Conservation (phyloP, 2,329 filamentous ascomycete species). For the Massarina eburnea region DNA sequence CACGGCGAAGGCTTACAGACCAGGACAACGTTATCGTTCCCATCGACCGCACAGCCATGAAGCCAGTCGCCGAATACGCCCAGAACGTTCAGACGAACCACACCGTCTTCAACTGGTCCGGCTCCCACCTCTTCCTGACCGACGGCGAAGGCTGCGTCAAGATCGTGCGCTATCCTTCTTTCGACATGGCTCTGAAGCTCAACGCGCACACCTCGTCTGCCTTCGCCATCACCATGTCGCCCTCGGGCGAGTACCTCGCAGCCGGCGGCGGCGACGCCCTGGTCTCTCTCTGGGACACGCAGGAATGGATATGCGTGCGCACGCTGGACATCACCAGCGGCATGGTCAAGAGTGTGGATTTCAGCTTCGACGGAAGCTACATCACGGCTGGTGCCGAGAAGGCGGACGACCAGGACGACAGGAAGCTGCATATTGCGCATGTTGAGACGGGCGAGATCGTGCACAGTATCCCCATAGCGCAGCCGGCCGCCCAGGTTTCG, state of each 20-base stretch:
- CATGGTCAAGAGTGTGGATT: constrained; percentile 71
- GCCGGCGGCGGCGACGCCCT: constrained; percentile 75
- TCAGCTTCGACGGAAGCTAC: constrained; percentile 77
- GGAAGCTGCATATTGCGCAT: constrained; percentile 67
- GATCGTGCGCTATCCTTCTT: constrained; percentile 57
- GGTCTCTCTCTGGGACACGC: constrained; percentile 76
- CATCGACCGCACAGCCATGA: constrained; percentile 61
- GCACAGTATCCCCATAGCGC: constrained; percentile 69
- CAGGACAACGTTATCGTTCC: constrained; percentile 65
- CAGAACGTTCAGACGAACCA: constrained; percentile 70
- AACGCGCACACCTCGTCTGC: constrained; percentile 75
- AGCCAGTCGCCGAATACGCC: constrained; percentile 60
- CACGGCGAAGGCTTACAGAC: constrained; percentile 1
- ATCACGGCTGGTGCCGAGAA: constrained; percentile 75
- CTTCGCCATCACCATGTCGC: constrained; percentile 68
- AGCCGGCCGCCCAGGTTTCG: constrained; percentile 66
- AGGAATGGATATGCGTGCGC: constrained; percentile 73
- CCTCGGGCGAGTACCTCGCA: constrained; percentile 70
- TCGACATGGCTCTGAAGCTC: constrained; percentile 58
- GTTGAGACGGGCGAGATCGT: constrained; percentile 74
- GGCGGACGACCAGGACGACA: constrained; percentile 72
- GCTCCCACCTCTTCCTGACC: constrained; percentile 69
- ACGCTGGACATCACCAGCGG: constrained; percentile 70
- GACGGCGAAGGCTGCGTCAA: constrained; percentile 71
- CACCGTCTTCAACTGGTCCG: constrained; percentile 72